A percentile compares a stretch with the other conserved stretches of the same genome.
phyloP scores from a whole-genome alignment of 2,329 filamentous ascomycete genomes.

The Phoma herbarum region DNA sequence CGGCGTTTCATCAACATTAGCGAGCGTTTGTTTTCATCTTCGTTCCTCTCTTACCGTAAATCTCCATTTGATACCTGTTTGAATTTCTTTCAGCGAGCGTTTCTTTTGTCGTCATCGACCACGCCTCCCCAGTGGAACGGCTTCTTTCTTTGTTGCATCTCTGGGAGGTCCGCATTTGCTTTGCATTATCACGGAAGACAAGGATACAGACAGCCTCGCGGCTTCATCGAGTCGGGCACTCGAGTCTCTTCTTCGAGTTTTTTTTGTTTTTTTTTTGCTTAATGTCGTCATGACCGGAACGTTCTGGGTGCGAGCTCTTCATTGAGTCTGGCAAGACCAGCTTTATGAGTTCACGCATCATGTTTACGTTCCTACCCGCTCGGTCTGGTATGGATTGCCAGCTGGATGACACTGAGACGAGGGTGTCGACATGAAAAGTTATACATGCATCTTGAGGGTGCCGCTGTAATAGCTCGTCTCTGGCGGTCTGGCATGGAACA shows the following conservation, averaged over 20 bases:
- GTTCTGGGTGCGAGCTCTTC: conserved; percentile 47
- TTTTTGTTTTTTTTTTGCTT: conserved; percentile 49
- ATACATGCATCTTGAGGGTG: conserved; percentile 51
- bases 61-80: conserved; percentile 54
- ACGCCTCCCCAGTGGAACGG: conserved; percentile 46
- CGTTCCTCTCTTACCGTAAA: conserved; percentile 28
- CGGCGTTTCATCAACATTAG: conserved; percentile 62
- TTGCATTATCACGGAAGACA: conserved; percentile 54
- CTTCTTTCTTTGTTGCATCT: conserved; percentile 49
- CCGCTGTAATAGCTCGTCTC: conserved; percentile 46
- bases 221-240: conserved; percentile 52
- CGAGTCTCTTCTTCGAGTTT: conserved; percentile 41
- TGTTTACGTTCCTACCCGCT: conserved; percentile 39
- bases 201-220: conserved; percentile 54
- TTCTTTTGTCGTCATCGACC: conserved; percentile 31
- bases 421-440: conserved; percentile 50
- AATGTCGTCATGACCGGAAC: conserved; percentile 47
- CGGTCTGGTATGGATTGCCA: conserved; percentile 52
- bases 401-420: conserved; percentile 45
- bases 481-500: conserved; percentile 16
- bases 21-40: conserved; percentile 46
- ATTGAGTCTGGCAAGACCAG: conserved; percentile 49
- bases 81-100: conserved; percentile 55
- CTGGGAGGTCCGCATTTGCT: conserved; percentile 55
- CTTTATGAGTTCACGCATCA: conserved; percentile 44